A percentile compares a stretch with the other conserved stretches of the same genome.
These are phyloP conservation scores for Cercophora samala DNA, from an alignment of 495 filamentous ascomycete species.

Conservation along the genomic window DNA sequence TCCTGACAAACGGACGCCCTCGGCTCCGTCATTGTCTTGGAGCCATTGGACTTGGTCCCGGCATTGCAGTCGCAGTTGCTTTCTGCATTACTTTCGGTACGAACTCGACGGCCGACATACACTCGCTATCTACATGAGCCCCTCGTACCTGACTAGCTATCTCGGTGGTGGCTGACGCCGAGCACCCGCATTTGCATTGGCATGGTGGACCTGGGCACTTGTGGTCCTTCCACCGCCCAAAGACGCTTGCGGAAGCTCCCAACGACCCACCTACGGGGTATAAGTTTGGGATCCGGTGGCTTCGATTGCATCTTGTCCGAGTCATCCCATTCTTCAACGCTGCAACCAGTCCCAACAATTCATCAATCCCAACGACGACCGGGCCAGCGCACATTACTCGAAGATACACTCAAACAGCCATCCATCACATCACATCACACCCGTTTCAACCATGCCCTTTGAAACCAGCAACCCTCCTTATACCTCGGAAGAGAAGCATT, in stretches of 20 bases:
- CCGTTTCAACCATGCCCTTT: not conserved
- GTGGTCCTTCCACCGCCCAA: not conserved
- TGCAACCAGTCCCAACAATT: too few species aligned
- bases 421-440: not conserved
- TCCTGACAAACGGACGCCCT: not conserved
- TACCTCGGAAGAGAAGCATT: constrained; percentile 4
- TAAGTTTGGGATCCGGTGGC: not conserved
- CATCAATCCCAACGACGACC: too few species aligned
- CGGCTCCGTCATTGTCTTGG: not conserved
- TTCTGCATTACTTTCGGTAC: not conserved
- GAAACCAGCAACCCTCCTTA: not conserved
- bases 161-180: not conserved
- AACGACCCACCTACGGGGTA: not conserved
- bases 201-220: too few species aligned
- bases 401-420: not conserved
- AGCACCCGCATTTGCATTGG: too few species aligned
- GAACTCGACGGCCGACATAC: not conserved
- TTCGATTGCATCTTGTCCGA: not conserved
- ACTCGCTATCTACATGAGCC: not conserved
- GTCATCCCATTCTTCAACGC: not conserved
- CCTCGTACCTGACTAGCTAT: not conserved
- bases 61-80: not conserved
- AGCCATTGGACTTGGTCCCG: not conserved
- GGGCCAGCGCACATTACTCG: not conserved
- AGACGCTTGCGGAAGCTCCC: not conserved